A percentile compares a stretch with the other conserved stretches of the same genome.
phyloP scores from a whole-genome alignment of 148 eudicot species.

The Pharnaceum exiguum region DNA sequence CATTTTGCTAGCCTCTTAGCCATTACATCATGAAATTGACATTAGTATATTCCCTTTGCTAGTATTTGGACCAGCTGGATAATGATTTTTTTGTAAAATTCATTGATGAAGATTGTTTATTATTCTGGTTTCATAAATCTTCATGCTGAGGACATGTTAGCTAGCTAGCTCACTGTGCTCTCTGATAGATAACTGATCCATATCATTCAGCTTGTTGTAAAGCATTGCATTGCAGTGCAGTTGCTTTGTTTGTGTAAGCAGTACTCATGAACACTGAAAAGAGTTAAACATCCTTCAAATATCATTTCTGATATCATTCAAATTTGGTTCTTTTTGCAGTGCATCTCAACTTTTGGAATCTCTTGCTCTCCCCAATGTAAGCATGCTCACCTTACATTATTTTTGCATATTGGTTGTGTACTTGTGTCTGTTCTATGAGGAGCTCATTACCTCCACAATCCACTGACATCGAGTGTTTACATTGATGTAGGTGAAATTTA shows the following conservation, averaged over 20 bases:
- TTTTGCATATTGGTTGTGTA: neutral
- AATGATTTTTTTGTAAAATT: slow-evolving; percentile 13
- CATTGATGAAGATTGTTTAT: neutral
- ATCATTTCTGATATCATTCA: slow-evolving; percentile 2
- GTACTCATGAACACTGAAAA: neutral
- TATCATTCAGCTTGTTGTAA: too few relatives aligned
- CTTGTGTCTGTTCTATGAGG: neutral
- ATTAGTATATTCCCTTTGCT: slow-evolving; percentile 9
- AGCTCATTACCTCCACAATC: too few relatives aligned
- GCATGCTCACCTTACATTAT: slow-evolving; percentile 11
- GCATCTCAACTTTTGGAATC: slow-evolving; percentile 76
- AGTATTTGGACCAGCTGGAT: slow-evolving; percentile 24
- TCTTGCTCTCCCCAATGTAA: slow-evolving; percentile 96
- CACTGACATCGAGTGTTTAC: neutral
- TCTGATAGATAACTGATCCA: too few relatives aligned
- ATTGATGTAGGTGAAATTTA: slow-evolving; percentile 80
- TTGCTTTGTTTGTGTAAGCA: too few relatives aligned
- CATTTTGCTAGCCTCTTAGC: neutral
- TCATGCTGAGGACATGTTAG: too few relatives aligned
- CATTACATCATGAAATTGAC: slow-evolving; percentile 8
- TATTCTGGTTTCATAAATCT: too few relatives aligned
- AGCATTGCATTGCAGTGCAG: too few relatives aligned
- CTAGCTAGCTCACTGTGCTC: too few relatives aligned
- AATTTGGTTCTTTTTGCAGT: slow-evolving; percentile 48
- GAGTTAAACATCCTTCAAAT: neutral